Percentiles rank a stretch among this genome's conserved stretches.
Evolutionary conservation across 495 filamentous ascomycete species (phyloP).

Genomic region (Chaetomium tenue): DNA sequence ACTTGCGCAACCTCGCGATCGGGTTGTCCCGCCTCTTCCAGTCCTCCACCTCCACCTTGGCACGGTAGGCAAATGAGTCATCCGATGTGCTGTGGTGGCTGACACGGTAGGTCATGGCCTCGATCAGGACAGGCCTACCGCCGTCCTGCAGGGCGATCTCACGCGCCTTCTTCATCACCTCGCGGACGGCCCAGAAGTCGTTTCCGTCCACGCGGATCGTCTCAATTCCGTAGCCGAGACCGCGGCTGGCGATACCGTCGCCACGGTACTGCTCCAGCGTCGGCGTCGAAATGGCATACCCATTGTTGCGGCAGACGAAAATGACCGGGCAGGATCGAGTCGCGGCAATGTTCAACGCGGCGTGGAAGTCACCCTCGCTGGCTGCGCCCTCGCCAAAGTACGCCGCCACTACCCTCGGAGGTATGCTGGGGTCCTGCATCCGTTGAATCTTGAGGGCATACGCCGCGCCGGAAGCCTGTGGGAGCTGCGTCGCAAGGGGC

Average conservation of each 20-base stretch:
- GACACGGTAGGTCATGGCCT: slow-evolving; percentile 97
- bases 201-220: slow-evolving; percentile 97
- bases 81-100: slow-evolving; percentile 97
- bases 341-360: slow-evolving; percentile 92
- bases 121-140: slow-evolving; percentile 79
- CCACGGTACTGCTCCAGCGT: slow-evolving; percentile 96
- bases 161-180: slow-evolving; percentile 76
- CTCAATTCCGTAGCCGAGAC: slow-evolving; percentile 95
- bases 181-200: slow-evolving; percentile 90
- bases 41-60: slow-evolving; percentile 90
- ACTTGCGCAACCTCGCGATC: slow-evolving; percentile 86
- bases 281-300: slow-evolving; percentile 92
- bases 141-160: slow-evolving; percentile 73
- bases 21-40: slow-evolving; percentile 97
- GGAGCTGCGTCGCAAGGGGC: slow-evolving; percentile 90
- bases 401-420: slow-evolving; percentile 73
- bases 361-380: slow-evolving; percentile 96
- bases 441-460: slow-evolving; percentile 90
- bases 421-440: slow-evolving; percentile 61
- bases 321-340: slow-evolving; percentile 87
- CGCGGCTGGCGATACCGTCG: slow-evolving; percentile 92
- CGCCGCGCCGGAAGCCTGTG: slow-evolving; percentile 88
- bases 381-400: slow-evolving; percentile 99
- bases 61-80: slow-evolving; percentile 94
- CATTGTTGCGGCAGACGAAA: slow-evolving; percentile 97